These are phyloP conservation scores for Xylaria nigripes DNA, from an alignment of 495 filamentous ascomycete species.

Conservation along the genomic window DNA sequence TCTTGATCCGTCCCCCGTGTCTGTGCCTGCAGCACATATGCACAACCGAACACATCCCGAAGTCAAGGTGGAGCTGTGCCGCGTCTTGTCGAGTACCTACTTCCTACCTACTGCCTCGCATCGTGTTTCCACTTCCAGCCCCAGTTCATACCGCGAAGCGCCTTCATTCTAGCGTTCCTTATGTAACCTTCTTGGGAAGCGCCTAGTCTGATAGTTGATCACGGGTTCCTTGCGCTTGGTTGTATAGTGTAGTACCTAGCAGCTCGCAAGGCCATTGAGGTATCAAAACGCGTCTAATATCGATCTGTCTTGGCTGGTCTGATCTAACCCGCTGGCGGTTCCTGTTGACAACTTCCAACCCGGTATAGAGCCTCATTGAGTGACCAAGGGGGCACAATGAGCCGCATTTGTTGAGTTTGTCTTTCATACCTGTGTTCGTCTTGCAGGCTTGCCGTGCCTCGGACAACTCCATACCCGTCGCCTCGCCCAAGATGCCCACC, in stretches of 20 bases:
- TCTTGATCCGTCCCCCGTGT: background rate
- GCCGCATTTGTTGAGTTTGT: background rate
- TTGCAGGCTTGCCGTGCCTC: background rate
- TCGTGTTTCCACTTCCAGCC: background rate
- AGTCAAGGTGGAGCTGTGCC: background rate
- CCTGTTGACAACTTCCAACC: background rate
- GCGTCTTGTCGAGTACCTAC: background rate
- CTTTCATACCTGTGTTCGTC: background rate
- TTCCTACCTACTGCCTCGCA: background rate
- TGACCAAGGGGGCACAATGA: background rate
- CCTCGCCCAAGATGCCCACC: constrained; percentile 41
- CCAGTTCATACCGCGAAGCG: background rate
- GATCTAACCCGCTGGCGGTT: background rate
- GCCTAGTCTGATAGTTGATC: too few species aligned
- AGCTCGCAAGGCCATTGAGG: too few species aligned
- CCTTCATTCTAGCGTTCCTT: background rate
- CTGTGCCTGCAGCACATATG: background rate
- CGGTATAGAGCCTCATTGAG: background rate
- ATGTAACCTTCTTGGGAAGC: too few species aligned
- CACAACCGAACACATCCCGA: background rate
- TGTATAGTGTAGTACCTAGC: too few species aligned
- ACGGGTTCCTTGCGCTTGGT: too few species aligned
- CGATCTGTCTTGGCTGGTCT: background rate
- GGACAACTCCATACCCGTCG: background rate
- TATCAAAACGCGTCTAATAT: too few species aligned